Conservation (phyloP, 192 early-diverging fungal genomes). For the Rhizophagus clarus region DNA sequence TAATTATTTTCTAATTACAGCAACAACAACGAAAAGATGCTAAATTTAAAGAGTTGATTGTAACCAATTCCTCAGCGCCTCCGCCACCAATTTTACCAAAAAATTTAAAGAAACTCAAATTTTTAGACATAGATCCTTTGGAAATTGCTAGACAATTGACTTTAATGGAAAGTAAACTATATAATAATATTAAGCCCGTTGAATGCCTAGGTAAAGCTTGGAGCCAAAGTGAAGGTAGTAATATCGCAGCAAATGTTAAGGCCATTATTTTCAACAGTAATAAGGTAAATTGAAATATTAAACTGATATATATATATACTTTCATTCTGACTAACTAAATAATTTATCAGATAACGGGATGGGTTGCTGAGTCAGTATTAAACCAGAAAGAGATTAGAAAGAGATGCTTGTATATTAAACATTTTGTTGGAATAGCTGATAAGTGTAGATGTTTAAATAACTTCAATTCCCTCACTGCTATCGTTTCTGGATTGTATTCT, state of each 20-base stretch:
- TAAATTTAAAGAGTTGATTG: constrained; percentile 61
- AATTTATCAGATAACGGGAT: constrained; percentile 59
- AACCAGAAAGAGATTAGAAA: constrained; percentile 79
- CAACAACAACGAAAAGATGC: constrained; percentile 54
- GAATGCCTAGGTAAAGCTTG: constrained; percentile 95
- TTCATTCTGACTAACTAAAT: not conserved
- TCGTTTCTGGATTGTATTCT: constrained; percentile 86
- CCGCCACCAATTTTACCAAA: constrained; percentile 84
- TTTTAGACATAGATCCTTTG: constrained; percentile 88
- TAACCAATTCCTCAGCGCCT: constrained; percentile 61
- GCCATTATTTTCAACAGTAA: constrained; percentile 85
- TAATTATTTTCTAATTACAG: not conserved
- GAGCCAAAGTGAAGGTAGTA: constrained; percentile 51
- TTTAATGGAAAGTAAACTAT: constrained; percentile 84
- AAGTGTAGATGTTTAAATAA: constrained; percentile 78
- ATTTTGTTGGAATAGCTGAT: constrained; percentile 83
- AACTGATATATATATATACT: not conserved
- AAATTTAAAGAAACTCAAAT: constrained; percentile 71
- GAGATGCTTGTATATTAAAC: constrained; percentile 75
- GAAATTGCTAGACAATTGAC: constrained; percentile 97
- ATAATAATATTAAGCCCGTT: constrained; percentile 78
- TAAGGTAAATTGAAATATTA: constrained; percentile 49
- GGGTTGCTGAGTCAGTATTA: constrained; percentile 86
- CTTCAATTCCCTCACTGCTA: constrained; percentile 91
- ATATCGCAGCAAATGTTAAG: constrained; percentile 81